Evolutionary conservation across 1,284 basidiomycete species (phyloP), one percentile per base, ranked within the genome.

Genomic region (Naganishia albida): DNA sequence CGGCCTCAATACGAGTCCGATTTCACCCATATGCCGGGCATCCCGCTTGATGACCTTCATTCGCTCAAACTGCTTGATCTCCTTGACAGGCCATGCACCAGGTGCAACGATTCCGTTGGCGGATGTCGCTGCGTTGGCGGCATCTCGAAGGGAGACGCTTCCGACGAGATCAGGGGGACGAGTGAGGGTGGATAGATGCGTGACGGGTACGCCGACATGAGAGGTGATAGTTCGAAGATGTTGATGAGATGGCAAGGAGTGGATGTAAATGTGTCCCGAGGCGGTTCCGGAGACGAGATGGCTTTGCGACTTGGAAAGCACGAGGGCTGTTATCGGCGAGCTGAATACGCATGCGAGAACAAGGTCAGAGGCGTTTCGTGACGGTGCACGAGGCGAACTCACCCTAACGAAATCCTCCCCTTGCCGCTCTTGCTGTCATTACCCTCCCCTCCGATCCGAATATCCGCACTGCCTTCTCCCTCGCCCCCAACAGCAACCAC

Each of bases 191-290:
- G 83, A 80, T 1, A 96, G 75, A 75, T 87, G 82, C 8, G 89
- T 87, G 74, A 95, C 86, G n/a, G 85, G 81, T 59, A 85, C 79
- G 13, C 87, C 88, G 68, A 87, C 71, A 62, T 89, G 80, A 84
- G 80, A 72, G 1, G 85, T 83, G 69, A 96, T 85, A 18, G 88
- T 88, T 40, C 91, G 88, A 30, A 95, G 81, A 38, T 88, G 85
- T 75, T 98, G 93, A 72, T 94, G 90, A 0, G 94, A 95, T 1
- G 89, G 86, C 40, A 95, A 85, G 69, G 96, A 89, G 74, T 94
- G 91, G 34, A 93, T 76, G 66, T 90, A 85, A 54, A 97, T 85
- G n/a, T 86, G 78, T 7, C 91, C 92, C 0, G 83, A 78, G 2
- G 83, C 75, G 0, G 90, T 91, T 15, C 91, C 91, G 26, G 85